Base-by-base conservation (phyloP, 1,284 basidiomycete species). In the Xerocomus minutiporus region DNA sequence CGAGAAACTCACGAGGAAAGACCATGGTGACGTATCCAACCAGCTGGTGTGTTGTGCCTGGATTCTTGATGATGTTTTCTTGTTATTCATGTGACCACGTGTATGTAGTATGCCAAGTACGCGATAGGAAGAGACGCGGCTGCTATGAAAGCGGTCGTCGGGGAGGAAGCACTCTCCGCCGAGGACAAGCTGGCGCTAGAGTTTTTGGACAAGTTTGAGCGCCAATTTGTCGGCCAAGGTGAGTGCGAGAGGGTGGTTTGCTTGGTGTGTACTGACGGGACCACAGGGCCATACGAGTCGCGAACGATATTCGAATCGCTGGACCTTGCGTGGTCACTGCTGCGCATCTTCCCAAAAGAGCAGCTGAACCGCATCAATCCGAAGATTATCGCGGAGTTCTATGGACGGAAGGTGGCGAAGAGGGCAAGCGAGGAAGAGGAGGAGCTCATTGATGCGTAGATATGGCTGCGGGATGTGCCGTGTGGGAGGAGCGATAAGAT, bases 281-380 rank as follows among this genome's bases (percentile, higher is more conserved):
- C 20, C 47, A 28, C 69, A 91, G 93, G 94, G 53, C 81, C 91
- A 20, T 97, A 97, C 73, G 97, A 99, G 76, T 88, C 93, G 47
- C 86, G 97, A 55, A 93, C 93, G 50, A 92, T 99, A 75, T 98
- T 97, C 71, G 96, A 99, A 64, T 96, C 93, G 52, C 82, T 99
- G 52, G 97, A 99, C 74, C 80, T 99, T 51, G 97, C 94, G 20
- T 99, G 97, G 97, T 89, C 89, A 32, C 75, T 99, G 54, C 81
- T 99, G 61, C 88, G 97, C 61, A 97, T 97, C 73, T 98, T 99
- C 90, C 97, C 97, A 62, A 96, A 97, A 76, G 96, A 98, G 75
- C 92, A 94, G 73, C 82, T 99, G 59, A 98, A 97, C 78, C 88
- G 96, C 63, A 93, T 95, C 77, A 92, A 83, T 65, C 91, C 91